Percentiles rank a stretch among this genome's conserved stretches.
Conservation (phyloP, 2,329 filamentous ascomycete species). For the Ascochyta rabiei region DNA sequence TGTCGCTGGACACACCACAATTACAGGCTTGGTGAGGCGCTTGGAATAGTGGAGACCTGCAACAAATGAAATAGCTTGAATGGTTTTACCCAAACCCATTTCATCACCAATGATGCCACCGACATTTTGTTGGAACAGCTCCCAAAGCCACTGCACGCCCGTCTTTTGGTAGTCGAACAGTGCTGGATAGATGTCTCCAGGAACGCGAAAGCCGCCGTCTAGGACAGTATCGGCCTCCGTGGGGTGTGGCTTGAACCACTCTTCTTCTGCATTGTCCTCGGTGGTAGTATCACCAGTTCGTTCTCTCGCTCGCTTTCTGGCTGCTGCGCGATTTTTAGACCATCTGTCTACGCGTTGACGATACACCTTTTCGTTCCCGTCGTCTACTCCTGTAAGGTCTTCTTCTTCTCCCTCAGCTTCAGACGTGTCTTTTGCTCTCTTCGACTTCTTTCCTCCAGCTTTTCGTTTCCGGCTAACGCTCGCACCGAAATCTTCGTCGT, state of each 20-base stretch:
- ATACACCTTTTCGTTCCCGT: constrained; percentile 86
- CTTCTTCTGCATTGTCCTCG: constrained; percentile 55
- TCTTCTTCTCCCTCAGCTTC: constrained; percentile 49
- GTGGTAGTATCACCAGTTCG: constrained; percentile 32
- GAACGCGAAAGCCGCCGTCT: constrained; percentile 77
- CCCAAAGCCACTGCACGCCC: constrained; percentile 93
- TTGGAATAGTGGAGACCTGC: constrained; percentile 92
- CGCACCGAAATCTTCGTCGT: constrained; percentile 44
- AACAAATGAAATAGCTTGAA: constrained; percentile 79
- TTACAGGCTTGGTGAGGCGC: constrained; percentile 80
- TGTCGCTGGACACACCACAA: constrained; percentile 92
- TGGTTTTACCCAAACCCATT: constrained; percentile 98
- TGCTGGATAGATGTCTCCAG: constrained; percentile 90
- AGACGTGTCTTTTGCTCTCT: constrained; percentile 27
- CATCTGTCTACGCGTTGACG: constrained; percentile 76
- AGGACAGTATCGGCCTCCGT: constrained; percentile 77
- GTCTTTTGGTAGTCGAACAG: constrained; percentile 98
- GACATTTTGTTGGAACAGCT: constrained; percentile 86
- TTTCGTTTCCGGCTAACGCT: constrained; percentile 46
- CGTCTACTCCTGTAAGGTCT: constrained; percentile 73
- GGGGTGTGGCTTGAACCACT: constrained; percentile 89
- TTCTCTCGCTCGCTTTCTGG: constrained; percentile 57
- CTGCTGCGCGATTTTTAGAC: constrained; percentile 68
- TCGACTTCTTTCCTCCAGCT: constrained; percentile 35
- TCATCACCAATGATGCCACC: constrained; percentile 96